Evolutionary conservation across 805 yeast species (phyloP).

Genomic region (Scheffersomyces coipomensis): DNA sequence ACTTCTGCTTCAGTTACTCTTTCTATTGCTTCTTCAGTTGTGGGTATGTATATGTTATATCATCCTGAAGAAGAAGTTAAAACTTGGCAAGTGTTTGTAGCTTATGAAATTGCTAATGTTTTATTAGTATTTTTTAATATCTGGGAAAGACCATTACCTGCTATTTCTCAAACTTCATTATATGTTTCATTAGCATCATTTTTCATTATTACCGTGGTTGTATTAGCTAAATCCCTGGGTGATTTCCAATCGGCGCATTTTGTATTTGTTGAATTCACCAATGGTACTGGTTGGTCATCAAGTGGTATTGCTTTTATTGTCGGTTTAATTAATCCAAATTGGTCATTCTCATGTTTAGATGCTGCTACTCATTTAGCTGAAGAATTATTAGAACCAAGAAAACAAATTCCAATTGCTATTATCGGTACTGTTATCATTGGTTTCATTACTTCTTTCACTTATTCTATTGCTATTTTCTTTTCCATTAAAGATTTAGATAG

Average conservation of each 20-base stretch:
- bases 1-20: conserved; percentile 61
- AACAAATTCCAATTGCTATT: conserved; percentile 60
- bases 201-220: conserved; percentile 50
- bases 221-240: conserved; percentile 52
- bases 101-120: conserved; percentile 45
- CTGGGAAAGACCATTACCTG: conserved; percentile 53
- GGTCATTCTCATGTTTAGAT: conserved; percentile 69
- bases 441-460: conserved; percentile 55
- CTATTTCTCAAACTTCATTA: conserved; percentile 47
- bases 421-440: conserved; percentile 66
- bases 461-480: conserved; percentile 58
- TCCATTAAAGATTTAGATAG: conserved; percentile 52
- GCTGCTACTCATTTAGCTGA: conserved; percentile 74
- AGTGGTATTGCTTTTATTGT: conserved; percentile 62
- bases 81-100: conserved; percentile 56
- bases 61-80: conserved; percentile 34
- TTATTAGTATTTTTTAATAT: conserved; percentile 46
- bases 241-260: conserved; percentile 49
- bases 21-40: conserved; percentile 49
- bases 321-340: conserved; percentile 70
- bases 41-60: conserved; percentile 49
- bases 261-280: conserved; percentile 54
- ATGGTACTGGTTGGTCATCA: conserved; percentile 60
- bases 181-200: conserved; percentile 54
- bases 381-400: conserved; percentile 57